Base-by-base conservation (phyloP, 768 basidiomycete genomes). In the Nidularia sp. region DNA sequence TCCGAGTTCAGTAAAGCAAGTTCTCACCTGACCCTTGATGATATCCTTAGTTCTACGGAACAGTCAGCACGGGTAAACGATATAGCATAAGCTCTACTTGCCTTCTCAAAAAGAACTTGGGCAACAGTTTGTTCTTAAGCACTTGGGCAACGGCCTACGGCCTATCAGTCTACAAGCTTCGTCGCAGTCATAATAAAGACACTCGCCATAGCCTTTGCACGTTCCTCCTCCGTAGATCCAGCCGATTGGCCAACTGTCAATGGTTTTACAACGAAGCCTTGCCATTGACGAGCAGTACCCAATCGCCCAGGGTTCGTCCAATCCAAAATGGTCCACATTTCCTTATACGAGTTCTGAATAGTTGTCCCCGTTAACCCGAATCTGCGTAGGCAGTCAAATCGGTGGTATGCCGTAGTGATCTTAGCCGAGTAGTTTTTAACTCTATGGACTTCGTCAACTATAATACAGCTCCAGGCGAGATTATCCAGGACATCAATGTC, bases 241-340 rank as follows among this genome's bases (percentile, higher is more conserved):
- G 79, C 69, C 10, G 84, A 84, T 61, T 93, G 92, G 0, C 89
- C 90, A 0, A 67, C 58, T 9, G 75, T 81, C 57, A 93, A 67
- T 0, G 90, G 92, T 42, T 77, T 75, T 13, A 80, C 78, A 3
- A 97, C 79, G 56, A 77, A 86, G 3, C 76, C 75, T 43, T 84
- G 79, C 93, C 94, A 98, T 56, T 98, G 84, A 33, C 75, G 76
- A 29, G 70, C 62, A 0, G 81, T 84, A 0, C 95, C 96, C 6
- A 96, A 66, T 25, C 73, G 71, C 0, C 86, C 90, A 0, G 93
- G 93, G 54, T 86, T 88, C n/a, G 88, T 87, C 89, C 93, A 98
- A 62, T 96, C 84, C 33, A 98, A 70, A 34, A 99, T 84, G 1
- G 91, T 90, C 89, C 93, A 95, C 58, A 98, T 73, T 65, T 98